Base-by-base conservation (phyloP, 306 rosid genomes). In the Lathyrus oleraceus region DNA sequence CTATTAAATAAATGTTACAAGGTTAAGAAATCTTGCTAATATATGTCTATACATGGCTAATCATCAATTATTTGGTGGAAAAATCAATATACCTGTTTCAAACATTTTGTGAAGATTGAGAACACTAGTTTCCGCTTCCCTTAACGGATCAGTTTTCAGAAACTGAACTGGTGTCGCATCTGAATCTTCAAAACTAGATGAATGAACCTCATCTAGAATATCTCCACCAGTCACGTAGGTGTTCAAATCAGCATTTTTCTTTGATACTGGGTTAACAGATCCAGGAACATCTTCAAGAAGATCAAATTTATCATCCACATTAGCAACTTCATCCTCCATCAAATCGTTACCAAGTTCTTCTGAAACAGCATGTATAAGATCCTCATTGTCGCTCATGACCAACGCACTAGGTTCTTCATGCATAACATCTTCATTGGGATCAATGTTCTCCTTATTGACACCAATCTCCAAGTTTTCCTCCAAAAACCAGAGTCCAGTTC, bases 31-130 rank as follows among this genome's bases (percentile, higher is more conserved):
- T 42, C 14, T 42, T 11, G 14, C 15, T 11, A 12, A 42, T 42
- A 12, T 11, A 5, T 42, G 4, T 30, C 5, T 30, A 4, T 30
- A 30, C 6, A 30, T 30, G 35, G 35, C 35, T 30, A 30, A 30
- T 30, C 47, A 11, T 42, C 13, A 42, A 42, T 12, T 42, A 42
- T 42, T 42, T 42, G 15, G 10, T 21, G 21, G 17, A 48, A 48
- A 15, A 48, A 48, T 48, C 1, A 68, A 23, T 58, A 4, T 71
- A 72, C 76, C 76, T 44, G 60, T 12, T 19, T 13, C 4, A 17
- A 16, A 11, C 11, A 72, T 7, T 47, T 72, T n/a, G 4, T 45
- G 61, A 60, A 45, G 23, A 60, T 58, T 5, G 16, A 44, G 47
- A 43, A 45, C 61, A 61, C 39, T 20, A 19, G 76, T 17, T 3